phyloP scores from a whole-genome alignment of 345 rosid species.

The Salix dunnii region DNA sequence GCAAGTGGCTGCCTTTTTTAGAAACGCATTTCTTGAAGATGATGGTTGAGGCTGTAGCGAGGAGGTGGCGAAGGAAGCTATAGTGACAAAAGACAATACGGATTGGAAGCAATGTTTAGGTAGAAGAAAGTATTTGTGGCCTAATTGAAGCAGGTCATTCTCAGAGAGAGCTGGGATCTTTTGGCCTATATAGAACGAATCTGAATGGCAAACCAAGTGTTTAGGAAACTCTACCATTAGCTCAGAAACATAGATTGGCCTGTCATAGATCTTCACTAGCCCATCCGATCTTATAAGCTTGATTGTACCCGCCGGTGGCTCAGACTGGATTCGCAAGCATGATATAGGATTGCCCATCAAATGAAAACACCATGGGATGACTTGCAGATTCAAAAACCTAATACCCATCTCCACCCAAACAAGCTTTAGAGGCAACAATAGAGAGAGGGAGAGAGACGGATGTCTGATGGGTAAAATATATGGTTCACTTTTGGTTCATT shows the following conservation, averaged over 20 bases:
- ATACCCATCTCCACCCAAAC: conserved; percentile 15
- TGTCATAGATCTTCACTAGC: conserved; percentile 48
- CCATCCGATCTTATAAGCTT: conserved; percentile 73
- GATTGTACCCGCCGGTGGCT: conserved; percentile 20
- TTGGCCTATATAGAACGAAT: conserved; percentile 74
- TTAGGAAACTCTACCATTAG: conserved; percentile 62
- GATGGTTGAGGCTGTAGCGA: conserved; percentile 14
- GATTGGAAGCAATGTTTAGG: conserved; percentile 67
- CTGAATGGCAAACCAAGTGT: conserved; percentile 75
- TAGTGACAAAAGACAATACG: conserved; percentile 58
- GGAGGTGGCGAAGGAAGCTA: conserved; percentile 45
- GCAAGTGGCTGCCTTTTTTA: conserved; percentile 29
- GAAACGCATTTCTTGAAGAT: conserved; percentile 18
- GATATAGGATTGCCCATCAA: conserved; percentile 33
- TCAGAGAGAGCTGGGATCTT: conserved; percentile 64
- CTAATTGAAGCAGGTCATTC: conserved; percentile 63
- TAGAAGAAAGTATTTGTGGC: conserved; percentile 73
- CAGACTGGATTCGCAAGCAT: conserved; percentile 27
- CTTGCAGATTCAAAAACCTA: conserved; percentile 25
- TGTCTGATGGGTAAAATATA: not conserved
- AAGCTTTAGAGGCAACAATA: too few relatives aligned
- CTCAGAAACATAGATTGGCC: conserved; percentile 54
- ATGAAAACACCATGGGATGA: conserved; percentile 30
- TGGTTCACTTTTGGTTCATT: not conserved
- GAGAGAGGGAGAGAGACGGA: not conserved